Percentiles rank a stretch among this genome's conserved stretches.
phyloP scores from a whole-genome alignment of 345 rosid species.

The Firmiana major region DNA sequence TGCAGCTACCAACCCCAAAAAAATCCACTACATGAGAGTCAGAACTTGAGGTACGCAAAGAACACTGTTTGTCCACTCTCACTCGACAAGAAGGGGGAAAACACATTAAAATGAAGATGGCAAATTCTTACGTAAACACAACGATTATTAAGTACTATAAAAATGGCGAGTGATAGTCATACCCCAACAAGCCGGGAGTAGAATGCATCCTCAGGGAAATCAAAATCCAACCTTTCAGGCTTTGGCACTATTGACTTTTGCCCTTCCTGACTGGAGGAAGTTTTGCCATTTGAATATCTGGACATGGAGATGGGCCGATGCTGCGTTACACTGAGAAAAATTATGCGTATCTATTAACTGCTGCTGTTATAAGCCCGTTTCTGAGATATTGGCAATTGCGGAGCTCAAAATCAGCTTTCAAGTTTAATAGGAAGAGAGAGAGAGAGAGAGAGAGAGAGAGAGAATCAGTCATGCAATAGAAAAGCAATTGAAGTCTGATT shows the following conservation, averaged over 20 bases:
- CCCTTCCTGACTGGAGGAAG: conserved; percentile 30
- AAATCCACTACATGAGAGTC: background rate
- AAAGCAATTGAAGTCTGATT: background rate
- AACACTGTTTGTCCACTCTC: background rate
- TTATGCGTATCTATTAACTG: background rate
- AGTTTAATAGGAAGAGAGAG: background rate
- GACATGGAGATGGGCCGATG: background rate
- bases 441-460: background rate
- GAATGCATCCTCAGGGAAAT: conserved; percentile 38
- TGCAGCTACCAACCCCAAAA: background rate
- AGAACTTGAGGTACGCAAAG: background rate
- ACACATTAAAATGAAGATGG: too few species aligned
- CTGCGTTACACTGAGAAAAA: background rate
- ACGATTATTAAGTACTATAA: background rate
- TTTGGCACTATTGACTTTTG: conserved; percentile 36
- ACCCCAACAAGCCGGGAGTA: conserved; percentile 44
- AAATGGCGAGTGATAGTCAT: conserved; percentile 5
- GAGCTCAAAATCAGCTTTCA: background rate
- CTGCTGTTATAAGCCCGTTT: background rate
- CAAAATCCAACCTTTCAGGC: conserved; percentile 57
- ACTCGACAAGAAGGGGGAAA: background rate
- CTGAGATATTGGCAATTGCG: background rate
- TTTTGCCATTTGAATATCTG: conserved; percentile 19
- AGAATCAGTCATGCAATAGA: background rate
- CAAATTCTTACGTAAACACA: too few species aligned